Conservation (phyloP, 2,329 filamentous ascomycete genomes). For the Neocucurbitaria cava region DNA sequence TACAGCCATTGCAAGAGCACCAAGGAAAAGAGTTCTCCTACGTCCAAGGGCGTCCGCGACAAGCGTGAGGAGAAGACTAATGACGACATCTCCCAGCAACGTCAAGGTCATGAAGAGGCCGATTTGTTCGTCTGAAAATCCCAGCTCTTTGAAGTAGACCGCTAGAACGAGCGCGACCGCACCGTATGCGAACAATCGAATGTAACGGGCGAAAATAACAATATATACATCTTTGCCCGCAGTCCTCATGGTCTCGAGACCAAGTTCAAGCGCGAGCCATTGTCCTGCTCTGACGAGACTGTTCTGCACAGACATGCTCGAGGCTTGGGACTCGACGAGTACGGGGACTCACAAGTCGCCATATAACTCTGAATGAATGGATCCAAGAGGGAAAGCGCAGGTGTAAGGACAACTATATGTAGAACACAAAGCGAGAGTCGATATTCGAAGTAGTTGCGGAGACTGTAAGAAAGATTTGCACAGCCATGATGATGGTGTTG, state of each 20-base stretch:
- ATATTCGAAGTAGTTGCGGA: neutral
- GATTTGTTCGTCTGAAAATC: conserved; percentile 46
- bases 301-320: conserved; percentile 20
- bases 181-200: conserved; percentile 49
- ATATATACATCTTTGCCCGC: conserved; percentile 42
- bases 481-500: conserved; percentile 11
- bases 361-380: conserved; percentile 3
- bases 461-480: conserved; percentile 1
- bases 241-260: conserved; percentile 35
- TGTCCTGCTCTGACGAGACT: conserved; percentile 8
- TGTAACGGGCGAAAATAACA: conserved; percentile 45
- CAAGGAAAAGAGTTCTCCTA: conserved; percentile 41
- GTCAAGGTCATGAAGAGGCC: conserved; percentile 52
- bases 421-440: neutral
- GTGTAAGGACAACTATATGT: neutral
- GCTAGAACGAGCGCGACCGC: conserved; percentile 47
- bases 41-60: conserved; percentile 47
- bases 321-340: neutral
- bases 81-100: conserved; percentile 46
- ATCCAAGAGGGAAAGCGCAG: neutral
- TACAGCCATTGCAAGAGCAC: conserved; percentile 44
- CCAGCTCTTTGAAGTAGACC: conserved; percentile 44
- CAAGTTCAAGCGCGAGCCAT: conserved; percentile 40
- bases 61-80: conserved; percentile 47
- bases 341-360: neutral